These are phyloP conservation scores for Schwanniomyces occidentalis DNA, from an alignment of 805 yeast genomes.

Conservation along the genomic window DNA sequence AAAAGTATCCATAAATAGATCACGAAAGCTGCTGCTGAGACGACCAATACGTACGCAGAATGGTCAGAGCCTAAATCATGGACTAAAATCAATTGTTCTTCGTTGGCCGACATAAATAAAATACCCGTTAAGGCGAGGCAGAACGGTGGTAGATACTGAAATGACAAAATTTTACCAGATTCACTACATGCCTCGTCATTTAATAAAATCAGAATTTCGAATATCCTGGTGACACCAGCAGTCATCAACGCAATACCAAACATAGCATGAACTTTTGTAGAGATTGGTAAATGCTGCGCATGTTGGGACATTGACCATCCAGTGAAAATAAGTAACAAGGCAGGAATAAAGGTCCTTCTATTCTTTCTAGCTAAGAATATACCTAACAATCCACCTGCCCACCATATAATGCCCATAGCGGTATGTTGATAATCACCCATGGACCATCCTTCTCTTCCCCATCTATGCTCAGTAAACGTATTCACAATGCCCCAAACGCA, in stretches of 20 bases:
- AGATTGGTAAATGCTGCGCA: constrained; percentile 68
- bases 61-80: constrained; percentile 79
- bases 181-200: constrained; percentile 51
- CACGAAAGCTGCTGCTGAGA: constrained; percentile 71
- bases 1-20: constrained; percentile 65
- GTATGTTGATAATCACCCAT: constrained; percentile 96
- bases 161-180: constrained; percentile 54
- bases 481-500: constrained; percentile 90
- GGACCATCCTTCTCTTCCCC: constrained; percentile 87
- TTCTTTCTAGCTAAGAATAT: constrained; percentile 63
- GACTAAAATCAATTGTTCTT: constrained; percentile 77
- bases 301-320: constrained; percentile 97
- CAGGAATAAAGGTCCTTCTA: constrained; percentile 74
- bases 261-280: constrained; percentile 84
- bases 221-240: constrained; percentile 74
- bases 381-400: constrained; percentile 91
- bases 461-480: constrained; percentile 94
- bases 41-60: constrained; percentile 73
- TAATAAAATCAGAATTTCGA: constrained; percentile 79
- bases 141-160: constrained; percentile 87
- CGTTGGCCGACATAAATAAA: constrained; percentile 89
- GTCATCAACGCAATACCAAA: constrained; percentile 80
- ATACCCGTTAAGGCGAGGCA: constrained; percentile 76
- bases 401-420: constrained; percentile 94
- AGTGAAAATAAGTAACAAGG: constrained; percentile 77